Percentiles rank a stretch among this genome's conserved stretches.
phyloP scores from a whole-genome alignment of 306 rosid species.

The Pyrus communis region DNA sequence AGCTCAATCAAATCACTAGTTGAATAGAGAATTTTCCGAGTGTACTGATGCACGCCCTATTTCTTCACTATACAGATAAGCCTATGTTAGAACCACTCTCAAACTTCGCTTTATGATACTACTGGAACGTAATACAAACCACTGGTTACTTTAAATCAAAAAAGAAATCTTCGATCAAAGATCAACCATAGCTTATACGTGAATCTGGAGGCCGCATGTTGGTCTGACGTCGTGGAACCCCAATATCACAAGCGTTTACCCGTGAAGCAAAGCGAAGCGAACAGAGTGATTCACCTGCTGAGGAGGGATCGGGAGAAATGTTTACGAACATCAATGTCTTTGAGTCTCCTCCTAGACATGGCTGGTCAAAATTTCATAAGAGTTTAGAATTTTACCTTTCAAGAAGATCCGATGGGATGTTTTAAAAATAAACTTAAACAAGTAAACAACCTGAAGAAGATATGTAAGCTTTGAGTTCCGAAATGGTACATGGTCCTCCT shows the following conservation, averaged over 20 bases:
- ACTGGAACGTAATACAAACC: slow-evolving; percentile 12
- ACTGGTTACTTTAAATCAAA: slow-evolving; percentile 21
- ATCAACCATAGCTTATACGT: slow-evolving; percentile 65
- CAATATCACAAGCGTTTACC: slow-evolving; percentile 93
- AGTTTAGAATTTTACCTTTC: slow-evolving; percentile 9
- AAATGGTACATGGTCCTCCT: slow-evolving; percentile 88
- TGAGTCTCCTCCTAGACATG: slow-evolving; percentile 92
- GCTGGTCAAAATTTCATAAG: slow-evolving; percentile 46
- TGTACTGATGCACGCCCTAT: slow-evolving; percentile 13
- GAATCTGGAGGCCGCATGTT: slow-evolving; percentile 42
- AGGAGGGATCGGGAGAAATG: slow-evolving; percentile 71
- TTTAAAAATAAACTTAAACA: background rate
- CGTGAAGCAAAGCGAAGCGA: slow-evolving; percentile 93
- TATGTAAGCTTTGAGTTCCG: slow-evolving; percentile 96
- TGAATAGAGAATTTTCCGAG: background rate
- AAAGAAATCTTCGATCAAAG: slow-evolving; percentile 10
- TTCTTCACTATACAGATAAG: slow-evolving; percentile 55
- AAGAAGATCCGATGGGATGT: background rate
- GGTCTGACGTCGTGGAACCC: slow-evolving; percentile 84
- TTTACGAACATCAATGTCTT: slow-evolving; percentile 94
- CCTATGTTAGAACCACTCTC: slow-evolving; percentile 58
- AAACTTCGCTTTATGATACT: slow-evolving; percentile 18
- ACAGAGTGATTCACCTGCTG: slow-evolving; percentile 78
- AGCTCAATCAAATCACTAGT: background rate
- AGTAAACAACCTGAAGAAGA: slow-evolving; percentile 77